Percentiles rank a stretch among this genome's conserved stretches.
phyloP scores from a whole-genome alignment of 352 stramenopile species.

The Globisporangium okanoganense region DNA sequence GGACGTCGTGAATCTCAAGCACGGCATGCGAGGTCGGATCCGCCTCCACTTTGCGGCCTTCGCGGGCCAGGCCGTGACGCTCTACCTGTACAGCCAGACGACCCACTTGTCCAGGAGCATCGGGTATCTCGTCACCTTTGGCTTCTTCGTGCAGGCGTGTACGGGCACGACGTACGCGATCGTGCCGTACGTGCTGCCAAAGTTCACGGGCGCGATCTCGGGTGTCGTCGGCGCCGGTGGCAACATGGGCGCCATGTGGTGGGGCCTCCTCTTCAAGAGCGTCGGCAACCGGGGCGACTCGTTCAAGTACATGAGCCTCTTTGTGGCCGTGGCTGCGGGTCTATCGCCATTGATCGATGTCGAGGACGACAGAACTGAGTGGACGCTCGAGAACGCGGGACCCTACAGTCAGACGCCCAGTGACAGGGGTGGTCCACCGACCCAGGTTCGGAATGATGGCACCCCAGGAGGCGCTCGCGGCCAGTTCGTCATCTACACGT shows the following conservation, averaged over 20 bases:
- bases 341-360: slow-evolving; percentile 8
- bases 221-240: slow-evolving; percentile 37
- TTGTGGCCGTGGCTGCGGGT: slow-evolving; percentile 16
- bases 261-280: slow-evolving; percentile 37
- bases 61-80: slow-evolving; percentile 59
- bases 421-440: not conserved
- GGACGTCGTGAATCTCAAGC: slow-evolving; percentile 69
- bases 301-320: slow-evolving; percentile 31
- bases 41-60: slow-evolving; percentile 71
- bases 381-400: not conserved
- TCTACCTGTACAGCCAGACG: slow-evolving; percentile 83
- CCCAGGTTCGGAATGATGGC: not conserved
- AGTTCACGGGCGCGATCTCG: slow-evolving; percentile 32
- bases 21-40: slow-evolving; percentile 87
- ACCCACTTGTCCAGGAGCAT: slow-evolving; percentile 48
- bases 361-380: not conserved
- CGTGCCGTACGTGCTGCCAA: slow-evolving; percentile 49
- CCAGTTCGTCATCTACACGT: slow-evolving; percentile 5
- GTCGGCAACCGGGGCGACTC: slow-evolving; percentile 17
- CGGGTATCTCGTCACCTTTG: slow-evolving; percentile 79
- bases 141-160: slow-evolving; percentile 80
- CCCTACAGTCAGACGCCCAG: slow-evolving; percentile 1
- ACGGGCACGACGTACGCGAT: slow-evolving; percentile 48
- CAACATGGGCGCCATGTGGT: slow-evolving; percentile 35
- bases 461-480: not conserved